phyloP scores from a whole-genome alignment of 2,329 filamentous ascomycete genomes.

The Plectosphaerella plurivora region DNA sequence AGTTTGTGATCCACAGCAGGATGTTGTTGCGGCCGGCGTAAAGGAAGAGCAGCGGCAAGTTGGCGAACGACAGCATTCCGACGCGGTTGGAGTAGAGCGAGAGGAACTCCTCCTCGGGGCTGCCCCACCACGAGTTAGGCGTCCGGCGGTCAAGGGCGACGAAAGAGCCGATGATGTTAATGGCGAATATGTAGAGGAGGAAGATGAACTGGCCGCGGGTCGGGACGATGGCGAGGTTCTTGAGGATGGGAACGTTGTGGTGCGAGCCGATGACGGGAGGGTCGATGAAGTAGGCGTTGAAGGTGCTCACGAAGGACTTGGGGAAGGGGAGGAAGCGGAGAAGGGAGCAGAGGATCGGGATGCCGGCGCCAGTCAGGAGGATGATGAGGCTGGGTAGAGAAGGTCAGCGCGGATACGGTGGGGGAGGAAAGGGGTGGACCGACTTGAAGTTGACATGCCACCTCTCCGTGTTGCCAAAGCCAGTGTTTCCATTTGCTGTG shows the following conservation, averaged over 20 bases:
- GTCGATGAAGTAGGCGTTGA: conserved; percentile 17
- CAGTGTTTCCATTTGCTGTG: conserved; percentile 7
- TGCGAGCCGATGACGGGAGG: conserved; percentile 15
- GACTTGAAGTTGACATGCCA: conserved; percentile 3
- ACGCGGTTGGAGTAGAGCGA: conserved; percentile 25
- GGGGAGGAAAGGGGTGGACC: not conserved
- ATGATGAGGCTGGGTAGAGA: conserved; percentile 15
- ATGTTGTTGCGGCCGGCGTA: conserved; percentile 43
- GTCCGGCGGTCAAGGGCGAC: conserved; percentile 18
- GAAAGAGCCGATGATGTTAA: conserved; percentile 29
- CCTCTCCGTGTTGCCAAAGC: conserved; percentile 3
- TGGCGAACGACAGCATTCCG: conserved; percentile 33
- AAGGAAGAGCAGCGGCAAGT: conserved; percentile 36
- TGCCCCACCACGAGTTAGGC: conserved; percentile 16
- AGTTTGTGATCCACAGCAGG: conserved; percentile 42
- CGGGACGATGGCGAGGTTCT: conserved; percentile 15
- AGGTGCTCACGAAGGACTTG: conserved; percentile 4
- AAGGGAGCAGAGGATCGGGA: conserved; percentile 23
- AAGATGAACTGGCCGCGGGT: conserved; percentile 28
- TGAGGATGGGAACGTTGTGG: conserved; percentile 12
- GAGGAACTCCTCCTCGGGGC: conserved; percentile 1
- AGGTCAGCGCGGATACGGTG: not conserved
- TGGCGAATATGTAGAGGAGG: conserved; percentile 29
- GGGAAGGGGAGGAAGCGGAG: conserved; percentile 23
- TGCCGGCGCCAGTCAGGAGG: conserved; percentile 12